A percentile compares a stretch with the other conserved stretches of the same genome.
These are phyloP conservation scores for Coelastrella sp. DNA, from an alignment of 139 green algal genomes.

Conservation along the genomic window DNA sequence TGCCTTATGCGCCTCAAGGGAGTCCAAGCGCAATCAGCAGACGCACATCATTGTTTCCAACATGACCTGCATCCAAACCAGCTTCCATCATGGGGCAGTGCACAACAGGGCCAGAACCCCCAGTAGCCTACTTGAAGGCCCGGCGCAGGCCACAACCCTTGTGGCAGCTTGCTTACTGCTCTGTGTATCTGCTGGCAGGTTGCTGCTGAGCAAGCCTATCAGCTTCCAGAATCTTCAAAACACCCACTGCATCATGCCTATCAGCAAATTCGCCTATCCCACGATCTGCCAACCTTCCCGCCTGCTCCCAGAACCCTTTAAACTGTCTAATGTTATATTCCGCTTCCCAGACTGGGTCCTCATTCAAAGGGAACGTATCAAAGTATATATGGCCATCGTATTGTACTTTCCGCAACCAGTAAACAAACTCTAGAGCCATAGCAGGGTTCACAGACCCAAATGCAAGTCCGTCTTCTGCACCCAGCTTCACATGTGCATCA, in stretches of 20 bases:
- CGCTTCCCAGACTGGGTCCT: conserved; percentile 75
- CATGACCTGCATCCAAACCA: no score
- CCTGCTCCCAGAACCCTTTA: conserved; percentile 50
- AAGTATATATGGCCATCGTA: conserved; percentile 73
- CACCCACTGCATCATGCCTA: conserved; percentile 19
- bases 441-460: conserved; percentile 56
- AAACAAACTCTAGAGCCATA: conserved; percentile 71
- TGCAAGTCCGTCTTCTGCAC: conserved; percentile 76
- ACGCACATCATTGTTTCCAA: no score
- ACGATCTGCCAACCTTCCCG: conserved; percentile 42
- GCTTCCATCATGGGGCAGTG: no score
- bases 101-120: no score
- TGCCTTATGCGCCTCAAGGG: no score
- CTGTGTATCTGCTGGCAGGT: no score
- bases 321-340: conserved; percentile 68
- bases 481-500: conserved; percentile 67
- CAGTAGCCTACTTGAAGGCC: no score
- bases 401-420: conserved; percentile 55
- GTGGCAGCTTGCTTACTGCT: no score
- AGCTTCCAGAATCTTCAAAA: conserved; percentile 15
- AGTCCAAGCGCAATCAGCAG: no score
- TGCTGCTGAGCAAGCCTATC: neutral
- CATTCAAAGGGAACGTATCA: conserved; percentile 75
- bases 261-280: conserved; percentile 42
- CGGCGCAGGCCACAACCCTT: no score